Evolutionary conservation across 495 filamentous ascomycete genomes (phyloP).

Genomic region (Annulohypoxylon moriforme): DNA sequence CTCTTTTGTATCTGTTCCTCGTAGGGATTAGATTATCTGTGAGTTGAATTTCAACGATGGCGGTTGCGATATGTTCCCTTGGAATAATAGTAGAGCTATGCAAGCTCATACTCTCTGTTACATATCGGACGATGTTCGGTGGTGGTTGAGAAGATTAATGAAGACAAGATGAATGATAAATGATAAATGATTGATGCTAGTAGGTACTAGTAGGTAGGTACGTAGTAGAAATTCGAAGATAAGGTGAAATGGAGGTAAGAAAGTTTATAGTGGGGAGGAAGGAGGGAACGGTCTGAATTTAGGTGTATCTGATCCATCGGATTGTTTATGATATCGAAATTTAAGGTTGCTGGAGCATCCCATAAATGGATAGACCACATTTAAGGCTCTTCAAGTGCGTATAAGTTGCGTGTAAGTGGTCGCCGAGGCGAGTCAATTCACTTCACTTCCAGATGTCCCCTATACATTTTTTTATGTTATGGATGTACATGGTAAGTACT

Average conservation of each 20-base stretch:
- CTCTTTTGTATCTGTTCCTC: conserved; percentile 8
- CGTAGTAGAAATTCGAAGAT: not conserved
- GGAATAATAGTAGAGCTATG: conserved; percentile 12
- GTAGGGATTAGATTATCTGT: not conserved
- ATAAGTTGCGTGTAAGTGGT: conserved; percentile 7
- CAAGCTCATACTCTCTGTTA: not conserved
- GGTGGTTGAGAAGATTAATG: not conserved
- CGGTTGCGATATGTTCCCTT: conserved; percentile 12
- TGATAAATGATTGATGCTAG: not conserved
- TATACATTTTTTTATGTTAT: not conserved
- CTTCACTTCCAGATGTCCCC: no score
- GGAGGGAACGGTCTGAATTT: conserved; percentile 21
- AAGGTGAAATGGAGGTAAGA: conserved; percentile 9
- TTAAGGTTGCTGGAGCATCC: conserved; percentile 37
- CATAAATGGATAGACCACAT: not conserved
- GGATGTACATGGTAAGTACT: not conserved
- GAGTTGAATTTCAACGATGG: conserved; percentile 1
- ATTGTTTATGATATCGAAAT: conserved; percentile 23
- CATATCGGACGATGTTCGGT: conserved; percentile 3
- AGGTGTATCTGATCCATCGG: conserved; percentile 30
- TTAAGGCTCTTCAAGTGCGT: conserved; percentile 15
- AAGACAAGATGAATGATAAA: not conserved
- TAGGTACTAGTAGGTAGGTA: not conserved
- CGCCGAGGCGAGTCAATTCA: not conserved
- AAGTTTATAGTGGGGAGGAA: conserved; percentile 31